These are phyloP conservation scores for Huntiella savannae DNA, from an alignment of 2,329 filamentous ascomycete genomes.

Conservation along the genomic window DNA sequence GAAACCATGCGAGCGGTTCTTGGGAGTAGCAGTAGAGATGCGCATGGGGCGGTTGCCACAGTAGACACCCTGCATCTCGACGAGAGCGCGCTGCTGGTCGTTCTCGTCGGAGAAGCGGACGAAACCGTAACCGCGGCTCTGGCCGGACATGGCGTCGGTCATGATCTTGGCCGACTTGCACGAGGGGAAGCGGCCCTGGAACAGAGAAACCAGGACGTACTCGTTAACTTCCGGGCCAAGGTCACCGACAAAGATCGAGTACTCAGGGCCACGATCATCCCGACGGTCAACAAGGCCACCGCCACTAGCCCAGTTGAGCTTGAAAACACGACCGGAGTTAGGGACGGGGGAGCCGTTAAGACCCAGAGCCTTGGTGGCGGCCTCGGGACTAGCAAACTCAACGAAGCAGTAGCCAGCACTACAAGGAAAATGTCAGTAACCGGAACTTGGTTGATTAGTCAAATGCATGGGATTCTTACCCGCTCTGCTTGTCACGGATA, in stretches of 20 bases:
- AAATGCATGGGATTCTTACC: conserved; percentile 32
- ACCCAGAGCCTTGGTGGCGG: conserved; percentile 75
- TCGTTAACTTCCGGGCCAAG: conserved; percentile 97
- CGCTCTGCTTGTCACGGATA: conserved; percentile 97
- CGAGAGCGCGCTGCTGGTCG: conserved; percentile 87
- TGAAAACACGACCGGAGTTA: conserved; percentile 88
- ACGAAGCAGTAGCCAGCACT: conserved; percentile 99
- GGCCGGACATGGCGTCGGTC: conserved; percentile 94
- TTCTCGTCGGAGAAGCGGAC: conserved; percentile 91
- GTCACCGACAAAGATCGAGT: conserved; percentile 93
- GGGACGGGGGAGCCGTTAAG: conserved; percentile 81
- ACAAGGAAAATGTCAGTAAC: conserved; percentile 13
- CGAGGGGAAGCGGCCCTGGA: conserved; percentile 87
- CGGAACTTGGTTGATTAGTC: neutral
- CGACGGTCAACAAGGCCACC: conserved; percentile 87
- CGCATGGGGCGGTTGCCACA: conserved; percentile 97
- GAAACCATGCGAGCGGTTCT: conserved; percentile 46
- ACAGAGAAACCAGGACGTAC: conserved; percentile 89
- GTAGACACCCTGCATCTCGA: conserved; percentile 98
- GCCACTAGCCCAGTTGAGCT: conserved; percentile 97
- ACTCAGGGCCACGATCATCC: conserved; percentile 91
- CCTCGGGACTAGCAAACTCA: conserved; percentile 67
- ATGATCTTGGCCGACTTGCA: conserved; percentile 99
- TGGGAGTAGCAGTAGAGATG: conserved; percentile 92
- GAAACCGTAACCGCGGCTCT: conserved; percentile 95